Conservation (phyloP, 192 early-diverging fungal genomes). For the Dimargaris verticillata region DNA sequence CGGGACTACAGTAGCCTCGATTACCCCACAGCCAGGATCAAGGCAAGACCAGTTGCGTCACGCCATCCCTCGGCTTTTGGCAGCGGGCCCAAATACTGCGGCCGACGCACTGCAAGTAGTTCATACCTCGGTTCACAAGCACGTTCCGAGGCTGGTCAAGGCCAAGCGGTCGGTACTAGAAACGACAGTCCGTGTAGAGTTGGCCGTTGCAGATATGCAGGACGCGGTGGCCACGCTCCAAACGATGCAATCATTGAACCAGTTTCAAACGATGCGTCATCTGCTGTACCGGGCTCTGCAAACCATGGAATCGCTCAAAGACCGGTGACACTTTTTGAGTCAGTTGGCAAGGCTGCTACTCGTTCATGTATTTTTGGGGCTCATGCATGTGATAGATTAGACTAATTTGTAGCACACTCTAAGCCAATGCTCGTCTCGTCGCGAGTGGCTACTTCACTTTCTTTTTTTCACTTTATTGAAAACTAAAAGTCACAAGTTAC, state of each 20-base stretch:
- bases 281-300: constrained; percentile 7
- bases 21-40: too few relatives aligned
- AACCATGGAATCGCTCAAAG: constrained; percentile 1
- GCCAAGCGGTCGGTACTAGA: background rate
- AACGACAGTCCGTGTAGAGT: background rate
- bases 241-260: background rate
- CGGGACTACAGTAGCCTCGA: too few relatives aligned
- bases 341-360: too few relatives aligned
- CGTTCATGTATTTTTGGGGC: too few relatives aligned
- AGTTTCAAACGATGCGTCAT: background rate
- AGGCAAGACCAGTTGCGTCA: too few relatives aligned
- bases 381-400: too few relatives aligned
- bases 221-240: background rate
- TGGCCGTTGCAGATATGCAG: background rate
- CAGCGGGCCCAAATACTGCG: background rate
- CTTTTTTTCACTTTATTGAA: too few relatives aligned
- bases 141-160: background rate
- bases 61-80: background rate
- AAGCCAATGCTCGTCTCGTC: too few relatives aligned
- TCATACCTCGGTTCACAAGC: background rate
- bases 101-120: background rate
- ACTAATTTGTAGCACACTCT: too few relatives aligned
- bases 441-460: too few relatives aligned
- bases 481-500: too few relatives aligned
- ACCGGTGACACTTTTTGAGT: too few relatives aligned